phyloP scores from a whole-genome alignment of 2,329 filamentous ascomycete genomes.

The Colletotrichum salicis region DNA sequence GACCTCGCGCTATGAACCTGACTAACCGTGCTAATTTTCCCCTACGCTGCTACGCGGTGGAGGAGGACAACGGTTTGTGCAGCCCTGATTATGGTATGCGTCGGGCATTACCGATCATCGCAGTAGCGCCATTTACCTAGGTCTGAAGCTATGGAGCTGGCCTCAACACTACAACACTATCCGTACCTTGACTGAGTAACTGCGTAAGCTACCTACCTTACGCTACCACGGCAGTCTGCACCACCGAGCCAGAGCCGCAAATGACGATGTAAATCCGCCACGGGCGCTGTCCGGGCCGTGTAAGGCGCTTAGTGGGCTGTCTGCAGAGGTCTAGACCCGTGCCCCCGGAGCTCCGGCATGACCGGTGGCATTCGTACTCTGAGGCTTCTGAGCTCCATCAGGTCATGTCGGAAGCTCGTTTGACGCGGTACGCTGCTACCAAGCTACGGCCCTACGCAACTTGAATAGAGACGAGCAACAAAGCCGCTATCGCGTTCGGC shows the following conservation, averaged over 20 bases:
- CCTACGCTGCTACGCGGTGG: background rate
- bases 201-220: background rate
- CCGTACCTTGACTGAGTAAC: background rate
- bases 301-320: background rate
- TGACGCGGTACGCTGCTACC: slow-evolving; percentile 1
- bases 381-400: background rate
- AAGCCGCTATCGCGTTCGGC: background rate
- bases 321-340: slow-evolving; percentile 4
- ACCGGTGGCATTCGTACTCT: background rate
- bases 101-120: slow-evolving; percentile 19
- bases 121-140: background rate
- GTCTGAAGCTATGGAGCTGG: background rate
- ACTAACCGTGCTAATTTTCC: slow-evolving; percentile 4
- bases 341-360: slow-evolving; percentile 18
- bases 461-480: background rate
- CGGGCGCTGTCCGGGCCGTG: slow-evolving; percentile 23
- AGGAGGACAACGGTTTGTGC: background rate
- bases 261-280: background rate
- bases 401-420: background rate
- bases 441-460: background rate
- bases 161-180: background rate
- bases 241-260: slow-evolving; percentile 5
- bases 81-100: background rate
- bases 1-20: slow-evolving; percentile 15
- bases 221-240: background rate